Base-by-base conservation (phyloP, 176 grass and related monocot genomes). In the Eleusine indica region DNA sequence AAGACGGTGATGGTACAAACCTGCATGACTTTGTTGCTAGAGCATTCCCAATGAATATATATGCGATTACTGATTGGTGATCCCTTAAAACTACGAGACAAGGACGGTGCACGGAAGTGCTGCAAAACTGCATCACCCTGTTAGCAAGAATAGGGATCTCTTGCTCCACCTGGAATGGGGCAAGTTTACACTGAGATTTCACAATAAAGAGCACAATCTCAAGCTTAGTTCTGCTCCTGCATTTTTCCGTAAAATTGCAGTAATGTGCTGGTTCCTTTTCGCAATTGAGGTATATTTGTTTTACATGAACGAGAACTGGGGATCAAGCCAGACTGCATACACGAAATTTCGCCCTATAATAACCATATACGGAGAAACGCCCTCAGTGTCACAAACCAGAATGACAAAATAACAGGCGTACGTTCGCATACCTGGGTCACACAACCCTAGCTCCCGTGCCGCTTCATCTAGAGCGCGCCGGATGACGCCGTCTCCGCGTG, bases 81-180 rank as follows among this genome's bases (percentile, higher is more conserved):
- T 83, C 74, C 66, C 4, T 0, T 17, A 10, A 61, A 76, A 12
- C 53, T 70, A 35, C 60, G 74, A 54, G 48, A 82, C 48, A 68
- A 39, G 0, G 30, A 0, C 30, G 37, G 4, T 39, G 15, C 6
- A 60, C 3, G 28, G 0, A 64, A 4, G 3, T 78, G 47, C 66
- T 90, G 74, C 67, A 74, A 16, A 83, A 40, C 2, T 90, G 68
- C 13, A 39, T 84, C 37, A 42, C 80, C 80, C 80, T 80, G 16
- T 49, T 90, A 17, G 29, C 73, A 1, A 66, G 56, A 80, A 70
- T 87, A 69, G 84, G 67, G 1, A 39, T 87, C 7, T 42, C 80
- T 2, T 90, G 88, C 57, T 90, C 84, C 6, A 75, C 62, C 38
- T 6, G 67, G 22, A 48, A 87, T 91, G 80, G 65, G 48, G 1